phyloP scores from a whole-genome alignment of 1,139 yeast genomes.

The Saccharomycopsis hybrid region DNA sequence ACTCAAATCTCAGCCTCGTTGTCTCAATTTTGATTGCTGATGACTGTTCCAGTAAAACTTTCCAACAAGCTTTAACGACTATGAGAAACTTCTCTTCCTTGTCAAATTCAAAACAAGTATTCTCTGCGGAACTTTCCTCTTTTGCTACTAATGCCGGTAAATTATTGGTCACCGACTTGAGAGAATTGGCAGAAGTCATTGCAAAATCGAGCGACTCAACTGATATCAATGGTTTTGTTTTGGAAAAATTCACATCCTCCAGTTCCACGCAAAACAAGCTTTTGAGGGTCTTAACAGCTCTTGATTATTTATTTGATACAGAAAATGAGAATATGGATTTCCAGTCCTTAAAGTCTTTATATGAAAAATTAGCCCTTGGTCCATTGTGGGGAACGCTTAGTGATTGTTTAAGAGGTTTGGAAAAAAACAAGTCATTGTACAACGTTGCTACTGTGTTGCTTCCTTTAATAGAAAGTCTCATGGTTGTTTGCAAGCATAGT shows the following conservation, averaged over 20 bases:
- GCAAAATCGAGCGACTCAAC: constrained; percentile 27
- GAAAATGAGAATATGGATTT: constrained; percentile 27
- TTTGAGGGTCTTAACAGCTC: constrained; percentile 76
- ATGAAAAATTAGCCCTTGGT: constrained; percentile 65
- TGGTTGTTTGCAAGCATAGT: constrained; percentile 93
- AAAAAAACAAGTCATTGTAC: constrained; percentile 40
- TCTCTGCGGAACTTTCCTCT: constrained; percentile 62
- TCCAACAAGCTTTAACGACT: constrained; percentile 75
- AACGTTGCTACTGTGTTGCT: constrained; percentile 76
- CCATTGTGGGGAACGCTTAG: constrained; percentile 84
- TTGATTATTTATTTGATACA: constrained; percentile 71
- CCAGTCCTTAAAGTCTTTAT: constrained; percentile 52
- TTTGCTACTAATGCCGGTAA: constrained; percentile 61
- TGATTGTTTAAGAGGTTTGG: constrained; percentile 59
- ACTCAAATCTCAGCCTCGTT: constrained; percentile 52
- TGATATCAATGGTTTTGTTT: constrained; percentile 47
- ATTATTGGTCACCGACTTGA: constrained; percentile 50
- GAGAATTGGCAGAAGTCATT: constrained; percentile 44
- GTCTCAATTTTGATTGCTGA: constrained; percentile 72
- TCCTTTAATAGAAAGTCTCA: constrained; percentile 83
- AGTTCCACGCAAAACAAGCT: constrained; percentile 86
- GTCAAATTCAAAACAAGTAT: constrained; percentile 55
- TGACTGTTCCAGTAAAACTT: constrained; percentile 73
- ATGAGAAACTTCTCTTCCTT: constrained; percentile 72
- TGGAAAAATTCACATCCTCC: constrained; percentile 69